Conservation (phyloP, 1,284 basidiomycete species). For the Moesziomyces sp. region DNA sequence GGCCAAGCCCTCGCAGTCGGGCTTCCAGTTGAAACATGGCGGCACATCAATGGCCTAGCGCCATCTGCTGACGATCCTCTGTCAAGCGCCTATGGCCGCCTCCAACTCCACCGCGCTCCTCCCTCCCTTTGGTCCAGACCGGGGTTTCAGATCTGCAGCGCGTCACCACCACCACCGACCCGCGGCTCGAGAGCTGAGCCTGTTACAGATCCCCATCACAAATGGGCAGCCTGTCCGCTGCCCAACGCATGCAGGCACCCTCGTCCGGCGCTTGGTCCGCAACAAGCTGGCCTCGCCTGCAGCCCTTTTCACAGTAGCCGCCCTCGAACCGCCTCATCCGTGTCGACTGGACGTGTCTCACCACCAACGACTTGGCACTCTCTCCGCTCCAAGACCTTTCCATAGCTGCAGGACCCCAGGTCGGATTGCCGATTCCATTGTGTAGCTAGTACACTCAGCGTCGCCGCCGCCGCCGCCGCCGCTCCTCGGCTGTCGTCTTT, state of each 20-base stretch:
- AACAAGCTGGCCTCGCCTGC: background rate
- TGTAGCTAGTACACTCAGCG: conserved; percentile 4
- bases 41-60: background rate
- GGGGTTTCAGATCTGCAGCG: background rate
- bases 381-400: background rate
- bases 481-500: background rate
- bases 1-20: conserved; percentile 2
- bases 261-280: background rate
- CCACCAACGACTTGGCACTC: background rate
- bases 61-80: background rate
- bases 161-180: background rate
- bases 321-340: no score
- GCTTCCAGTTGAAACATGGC: conserved; percentile 24
- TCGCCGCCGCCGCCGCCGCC: background rate
- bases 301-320: background rate
- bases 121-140: background rate
- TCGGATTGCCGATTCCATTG: background rate
- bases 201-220: no score
- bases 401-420: no score
- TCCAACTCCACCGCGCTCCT: background rate
- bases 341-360: background rate
- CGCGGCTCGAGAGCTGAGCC: background rate
- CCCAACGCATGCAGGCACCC: background rate
- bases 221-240: background rate
- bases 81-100: background rate